Evolutionary conservation across 1,284 basidiomycete genomes (phyloP), one percentile per base, ranked within the genome.

Genomic region (Salmacisia buchloeana): DNA sequence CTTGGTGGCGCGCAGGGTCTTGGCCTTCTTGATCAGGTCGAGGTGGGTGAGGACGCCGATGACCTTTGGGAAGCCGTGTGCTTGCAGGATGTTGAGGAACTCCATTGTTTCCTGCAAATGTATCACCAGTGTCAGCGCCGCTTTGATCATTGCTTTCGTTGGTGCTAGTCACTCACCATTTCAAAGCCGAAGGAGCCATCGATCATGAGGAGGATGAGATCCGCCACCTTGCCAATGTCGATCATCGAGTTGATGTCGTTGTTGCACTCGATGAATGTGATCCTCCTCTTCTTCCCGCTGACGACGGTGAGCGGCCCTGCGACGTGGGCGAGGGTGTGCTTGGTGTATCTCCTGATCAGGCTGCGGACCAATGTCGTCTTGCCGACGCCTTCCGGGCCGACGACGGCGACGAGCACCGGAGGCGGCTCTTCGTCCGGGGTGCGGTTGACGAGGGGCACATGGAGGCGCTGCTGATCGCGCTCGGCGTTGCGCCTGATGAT

Each of bases 161-260:
- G n/a, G n/a, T n/a, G n/a, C n/a, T n/a, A n/a, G n/a, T n/a, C n/a
- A 29, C 49, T 35, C 39, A 91, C 92, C 96, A 98, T 98, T 82
- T 99, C 94, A 73, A 98, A 96, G 1, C 94, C 94, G 80, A 94
- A 97, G 43, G 90, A 93, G 2, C 91, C 94, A 77, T 99, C 96
- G 72, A 98, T 90, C 92, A 97, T 94, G 69, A 98, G 86, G 49
- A 99, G 83, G 2, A 98, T 91, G 56, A 98, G 84, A 81, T 98
- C 96, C 4, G 92, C 94, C 65, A 98, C 87, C 81, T 99, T 99
- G 64, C 88, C 94, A 72, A 97, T 85, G 83, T 99, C 96, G 68
- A 98, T 91, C 94, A 97, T 97, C 57, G 92, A 90, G 81, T 94
- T 94, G 71, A 99, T 84, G 82, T 97, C 93, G 79, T 94, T 97